phyloP scores from a whole-genome alignment of 2,329 filamentous ascomycete species.

The Cladophialophora carrionii region DNA sequence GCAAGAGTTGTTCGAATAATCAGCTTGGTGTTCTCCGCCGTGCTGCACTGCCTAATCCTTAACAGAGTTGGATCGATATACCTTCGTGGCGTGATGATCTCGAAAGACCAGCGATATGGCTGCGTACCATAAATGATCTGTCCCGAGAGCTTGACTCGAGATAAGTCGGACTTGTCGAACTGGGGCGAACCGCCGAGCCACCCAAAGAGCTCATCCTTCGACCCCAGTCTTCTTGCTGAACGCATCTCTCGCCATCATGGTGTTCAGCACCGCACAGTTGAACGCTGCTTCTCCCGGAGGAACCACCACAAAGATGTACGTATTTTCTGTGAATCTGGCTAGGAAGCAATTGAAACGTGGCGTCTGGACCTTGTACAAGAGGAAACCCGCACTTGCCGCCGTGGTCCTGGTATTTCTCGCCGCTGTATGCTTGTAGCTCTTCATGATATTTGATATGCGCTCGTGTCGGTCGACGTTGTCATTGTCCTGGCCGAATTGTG shows the following conservation, averaged over 20 bases:
- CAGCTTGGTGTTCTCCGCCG: too few relatives aligned
- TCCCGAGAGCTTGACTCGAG: neutral
- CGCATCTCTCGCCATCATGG: conserved; percentile 79
- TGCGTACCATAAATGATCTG: neutral
- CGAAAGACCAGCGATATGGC: neutral
- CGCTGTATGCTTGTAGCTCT: conserved; percentile 90
- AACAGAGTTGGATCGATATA: neutral
- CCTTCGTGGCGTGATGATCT: neutral
- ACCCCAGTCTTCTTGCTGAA: conserved; percentile 61
- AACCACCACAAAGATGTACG: conserved; percentile 89
- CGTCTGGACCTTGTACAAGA: conserved; percentile 55
- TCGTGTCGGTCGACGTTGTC: conserved; percentile 93
- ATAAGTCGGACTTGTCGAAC: neutral
- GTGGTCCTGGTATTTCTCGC: conserved; percentile 52
- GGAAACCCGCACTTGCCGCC: conserved; percentile 49
- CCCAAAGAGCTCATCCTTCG: conserved; percentile 32
- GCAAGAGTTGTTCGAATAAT: neutral
- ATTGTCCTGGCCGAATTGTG: conserved; percentile 58
- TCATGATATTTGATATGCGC: conserved; percentile 94
- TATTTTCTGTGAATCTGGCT: conserved; percentile 94
- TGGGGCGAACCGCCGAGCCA: neutral
- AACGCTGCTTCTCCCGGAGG: conserved; percentile 89
- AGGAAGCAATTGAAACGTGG: conserved; percentile 88
- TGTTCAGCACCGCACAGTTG: conserved; percentile 88
- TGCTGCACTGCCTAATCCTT: neutral